Percentiles rank a stretch among this genome's conserved stretches.
Evolutionary conservation across 768 basidiomycete species (phyloP).

Genomic region (Suillus hirtellus): DNA sequence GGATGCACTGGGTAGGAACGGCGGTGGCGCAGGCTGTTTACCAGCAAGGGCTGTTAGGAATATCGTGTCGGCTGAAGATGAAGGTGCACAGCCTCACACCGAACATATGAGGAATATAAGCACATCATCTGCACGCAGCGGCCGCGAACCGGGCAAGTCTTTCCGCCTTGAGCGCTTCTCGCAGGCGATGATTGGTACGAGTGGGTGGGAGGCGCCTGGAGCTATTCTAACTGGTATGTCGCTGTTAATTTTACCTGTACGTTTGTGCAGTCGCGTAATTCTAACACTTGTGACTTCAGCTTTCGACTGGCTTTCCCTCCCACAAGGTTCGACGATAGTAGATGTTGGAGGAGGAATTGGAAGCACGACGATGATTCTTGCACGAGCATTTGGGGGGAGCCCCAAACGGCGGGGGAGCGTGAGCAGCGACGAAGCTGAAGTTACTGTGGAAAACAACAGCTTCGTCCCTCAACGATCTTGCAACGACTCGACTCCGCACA

Average conservation of each 20-base stretch:
- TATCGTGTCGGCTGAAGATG: neutral
- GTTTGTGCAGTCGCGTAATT: neutral
- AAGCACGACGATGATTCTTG: constrained; percentile 45
- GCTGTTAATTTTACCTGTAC: constrained; percentile 5
- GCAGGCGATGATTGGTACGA: constrained; percentile 73
- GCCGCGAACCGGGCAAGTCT: constrained; percentile 31
- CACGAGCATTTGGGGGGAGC: constrained; percentile 33
- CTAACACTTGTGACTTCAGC: constrained; percentile 35
- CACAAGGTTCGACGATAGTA: constrained; percentile 51
- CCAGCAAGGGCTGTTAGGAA: neutral
- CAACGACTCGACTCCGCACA: neutral
- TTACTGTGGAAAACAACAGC: neutral
- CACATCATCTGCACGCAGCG: neutral
- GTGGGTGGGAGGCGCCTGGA: constrained; percentile 67
- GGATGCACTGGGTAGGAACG: constrained; percentile 27
- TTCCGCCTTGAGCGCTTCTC: constrained; percentile 69
- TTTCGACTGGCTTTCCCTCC: constrained; percentile 58
- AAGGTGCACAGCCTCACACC: neutral
- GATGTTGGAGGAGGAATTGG: constrained; percentile 77
- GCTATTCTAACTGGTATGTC: constrained; percentile 54
- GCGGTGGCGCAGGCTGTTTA: constrained; percentile 18
- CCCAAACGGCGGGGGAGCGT: constrained; percentile 10
- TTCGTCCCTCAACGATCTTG: neutral
- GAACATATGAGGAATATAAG: constrained; percentile 4
- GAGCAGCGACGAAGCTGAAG: constrained; percentile 8